Conservation (phyloP, 2,329 filamentous ascomycete genomes). For the Exserohilum rostratum region DNA sequence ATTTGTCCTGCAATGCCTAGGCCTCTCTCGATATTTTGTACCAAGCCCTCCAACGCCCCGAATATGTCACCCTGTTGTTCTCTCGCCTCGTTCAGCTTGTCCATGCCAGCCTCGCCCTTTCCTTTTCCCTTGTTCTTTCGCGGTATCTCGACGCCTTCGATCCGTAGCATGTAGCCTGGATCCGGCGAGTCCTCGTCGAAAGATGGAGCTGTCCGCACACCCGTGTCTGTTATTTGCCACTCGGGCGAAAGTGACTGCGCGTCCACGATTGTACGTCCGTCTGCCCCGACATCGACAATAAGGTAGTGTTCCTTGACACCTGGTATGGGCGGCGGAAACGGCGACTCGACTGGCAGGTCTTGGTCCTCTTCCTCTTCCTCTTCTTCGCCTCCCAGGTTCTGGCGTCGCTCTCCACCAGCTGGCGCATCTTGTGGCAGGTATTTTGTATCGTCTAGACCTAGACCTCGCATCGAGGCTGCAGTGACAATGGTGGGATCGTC, state of each 20-base stretch:
- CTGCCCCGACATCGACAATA: constrained; percentile 59
- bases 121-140: constrained; percentile 40
- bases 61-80: constrained; percentile 45
- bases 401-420: constrained; percentile 27
- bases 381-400: constrained; percentile 26
- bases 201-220: constrained; percentile 65
- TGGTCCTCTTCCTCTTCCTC: constrained; percentile 22
- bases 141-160: constrained; percentile 60
- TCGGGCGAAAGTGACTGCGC: constrained; percentile 75
- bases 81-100: constrained; percentile 38
- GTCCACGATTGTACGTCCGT: constrained; percentile 63
- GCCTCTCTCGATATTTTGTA: constrained; percentile 45
- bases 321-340: constrained; percentile 55
- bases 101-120: constrained; percentile 35
- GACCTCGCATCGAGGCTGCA: constrained; percentile 63
- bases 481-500: constrained; percentile 83
- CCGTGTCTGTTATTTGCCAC: constrained; percentile 69
- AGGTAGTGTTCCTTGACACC: constrained; percentile 62
- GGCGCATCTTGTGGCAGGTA: constrained; percentile 35
- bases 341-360: constrained; percentile 40
- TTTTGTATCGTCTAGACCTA: constrained; percentile 56
- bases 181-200: constrained; percentile 59
- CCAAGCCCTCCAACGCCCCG: constrained; percentile 44
- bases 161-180: constrained; percentile 64
- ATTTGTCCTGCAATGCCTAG: constrained; percentile 46